Conservation (phyloP, 495 filamentous ascomycete genomes). For the Apodospora peruviana region DNA sequence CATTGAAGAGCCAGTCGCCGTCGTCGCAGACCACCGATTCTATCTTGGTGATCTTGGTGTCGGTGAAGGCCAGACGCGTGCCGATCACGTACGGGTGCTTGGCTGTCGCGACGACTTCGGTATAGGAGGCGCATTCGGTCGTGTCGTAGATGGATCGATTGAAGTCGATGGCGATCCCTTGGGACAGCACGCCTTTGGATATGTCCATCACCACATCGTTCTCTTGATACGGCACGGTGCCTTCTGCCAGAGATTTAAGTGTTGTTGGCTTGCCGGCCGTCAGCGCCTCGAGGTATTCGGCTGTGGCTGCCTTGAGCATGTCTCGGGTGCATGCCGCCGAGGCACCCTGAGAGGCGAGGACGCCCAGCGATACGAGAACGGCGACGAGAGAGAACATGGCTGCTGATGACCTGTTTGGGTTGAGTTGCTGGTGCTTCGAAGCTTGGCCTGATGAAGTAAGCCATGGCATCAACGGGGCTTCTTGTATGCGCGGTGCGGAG, state of each 20-base stretch:
- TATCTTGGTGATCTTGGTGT: conserved; percentile 22
- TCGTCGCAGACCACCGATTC: conserved; percentile 31
- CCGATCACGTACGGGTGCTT: conserved; percentile 32
- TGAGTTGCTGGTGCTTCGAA: too few relatives aligned
- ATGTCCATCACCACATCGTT: conserved; percentile 8
- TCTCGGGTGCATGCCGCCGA: conserved; percentile 11
- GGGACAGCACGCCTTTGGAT: conserved; percentile 6
- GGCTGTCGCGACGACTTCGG: conserved; percentile 40
- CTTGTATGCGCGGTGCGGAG: too few relatives aligned
- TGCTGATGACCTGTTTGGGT: too few relatives aligned
- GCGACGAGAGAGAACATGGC: too few relatives aligned
- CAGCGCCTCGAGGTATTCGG: conserved; percentile 12
- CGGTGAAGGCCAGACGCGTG: conserved; percentile 24
- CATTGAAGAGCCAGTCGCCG: conserved; percentile 39
- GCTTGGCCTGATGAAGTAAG: too few relatives aligned
- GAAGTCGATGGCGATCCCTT: conserved; percentile 15
- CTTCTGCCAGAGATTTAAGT: neutral
- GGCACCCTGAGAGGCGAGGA: too few relatives aligned
- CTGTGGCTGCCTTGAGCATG: conserved; percentile 10
- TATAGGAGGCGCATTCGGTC: conserved; percentile 40
- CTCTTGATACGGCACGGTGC: conserved; percentile 11
- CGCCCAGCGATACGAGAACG: too few relatives aligned
- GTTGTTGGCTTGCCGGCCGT: conserved; percentile 2
- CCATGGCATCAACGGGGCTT: too few relatives aligned
- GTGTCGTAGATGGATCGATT: conserved; percentile 23